Evolutionary conservation across 139 green algal species (phyloP), one percentile per base, ranked within the genome.

Genomic region (Chlorella sp.): DNA sequence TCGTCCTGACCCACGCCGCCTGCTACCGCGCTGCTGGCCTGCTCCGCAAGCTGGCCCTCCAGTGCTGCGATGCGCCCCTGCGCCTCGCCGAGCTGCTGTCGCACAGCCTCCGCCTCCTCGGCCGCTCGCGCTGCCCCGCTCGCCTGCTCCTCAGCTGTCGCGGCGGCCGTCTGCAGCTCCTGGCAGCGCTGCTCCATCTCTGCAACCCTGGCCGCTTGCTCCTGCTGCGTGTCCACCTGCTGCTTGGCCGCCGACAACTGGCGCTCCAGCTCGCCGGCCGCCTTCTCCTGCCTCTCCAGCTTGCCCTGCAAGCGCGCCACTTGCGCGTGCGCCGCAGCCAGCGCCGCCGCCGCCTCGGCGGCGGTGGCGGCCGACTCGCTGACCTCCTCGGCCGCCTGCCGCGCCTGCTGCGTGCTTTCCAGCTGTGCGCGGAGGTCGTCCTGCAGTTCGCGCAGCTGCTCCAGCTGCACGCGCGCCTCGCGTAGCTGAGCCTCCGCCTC

Each of bases 341-440:
- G n/a, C n/a, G n/a, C n/a, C n/a, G n/a, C n/a, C n/a, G n/a, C n/a
- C n/a, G n/a, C n/a, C n/a, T n/a, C n/a, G n/a, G n/a, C n/a, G n/a
- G n/a, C n/a, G n/a, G n/a, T n/a, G n/a, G n/a, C n/a, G n/a, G n/a
- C n/a, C n/a, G n/a, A n/a, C n/a, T n/a, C n/a, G n/a, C n/a, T 36
- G 1, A 5, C 71, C 15, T 25, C 38, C 11, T 40, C 40, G 3
- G 40, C 23, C 35, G 55, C 62, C 8, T 36, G 14, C 8, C 12
- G 29, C 33, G 29, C 36, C 8, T 27, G 33, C 60, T 64, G 76
- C 23, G 66, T 67, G 8, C 41, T 29, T 1, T 36, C 36, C 46
- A 82, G 67, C 59, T 82, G 46, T 21, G 15, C 8, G n/a, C 36
- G 15, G n/a, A 82, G 53, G 27, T 46, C 36, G n/a, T n/a, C n/a